Evolutionary conservation across 495 filamentous ascomycete genomes (phyloP).

Genomic region (Apiosordaria backusii): DNA sequence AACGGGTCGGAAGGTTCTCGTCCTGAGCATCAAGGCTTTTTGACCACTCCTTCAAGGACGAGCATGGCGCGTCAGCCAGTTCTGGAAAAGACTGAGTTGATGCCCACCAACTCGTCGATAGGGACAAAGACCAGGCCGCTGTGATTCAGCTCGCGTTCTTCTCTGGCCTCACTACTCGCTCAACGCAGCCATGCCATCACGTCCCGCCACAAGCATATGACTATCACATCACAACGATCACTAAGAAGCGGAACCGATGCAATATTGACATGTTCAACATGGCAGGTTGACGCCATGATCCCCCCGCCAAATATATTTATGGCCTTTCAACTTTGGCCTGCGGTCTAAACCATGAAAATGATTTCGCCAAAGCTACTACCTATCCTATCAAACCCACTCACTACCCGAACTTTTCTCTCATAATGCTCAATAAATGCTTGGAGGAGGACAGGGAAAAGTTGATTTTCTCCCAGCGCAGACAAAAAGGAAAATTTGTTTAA

Average conservation of each 20-base stretch:
- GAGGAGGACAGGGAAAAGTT: conserved; percentile 24
- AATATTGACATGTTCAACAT: neutral
- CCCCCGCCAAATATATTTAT: neutral
- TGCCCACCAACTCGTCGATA: no score
- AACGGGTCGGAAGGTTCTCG: no score
- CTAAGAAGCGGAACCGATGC: neutral
- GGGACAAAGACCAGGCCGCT: no score
- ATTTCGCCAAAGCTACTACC: neutral
- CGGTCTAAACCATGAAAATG: neutral
- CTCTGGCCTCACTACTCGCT: no score
- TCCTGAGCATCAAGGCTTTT: no score
- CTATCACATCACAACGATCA: neutral
- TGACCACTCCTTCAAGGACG: no score
- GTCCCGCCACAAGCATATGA: neutral
- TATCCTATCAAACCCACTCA: neutral
- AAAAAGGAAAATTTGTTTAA: neutral
- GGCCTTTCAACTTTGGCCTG: neutral
- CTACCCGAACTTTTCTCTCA: neutral
- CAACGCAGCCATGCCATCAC: no score
- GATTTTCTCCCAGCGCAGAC: conserved; percentile 22
- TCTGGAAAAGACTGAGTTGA: no score
- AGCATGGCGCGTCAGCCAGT: no score
- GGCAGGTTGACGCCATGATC: neutral
- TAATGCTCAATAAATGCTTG: neutral
- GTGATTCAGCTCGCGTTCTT: no score